Base-by-base conservation (phyloP, 768 basidiomycete genomes). In the Fibroporia radiculosa region DNA sequence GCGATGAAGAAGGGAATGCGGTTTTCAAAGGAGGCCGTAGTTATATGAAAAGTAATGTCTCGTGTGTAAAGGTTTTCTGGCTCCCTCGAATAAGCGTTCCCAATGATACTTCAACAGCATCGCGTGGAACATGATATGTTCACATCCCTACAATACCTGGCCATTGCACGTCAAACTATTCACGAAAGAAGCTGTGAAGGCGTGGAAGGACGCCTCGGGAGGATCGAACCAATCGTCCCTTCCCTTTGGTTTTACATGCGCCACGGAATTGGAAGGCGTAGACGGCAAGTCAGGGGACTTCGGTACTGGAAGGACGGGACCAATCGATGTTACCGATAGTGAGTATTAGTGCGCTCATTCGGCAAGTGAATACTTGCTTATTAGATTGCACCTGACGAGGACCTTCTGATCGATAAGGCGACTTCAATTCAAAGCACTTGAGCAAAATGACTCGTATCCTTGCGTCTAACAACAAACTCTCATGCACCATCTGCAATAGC, bases 121-220 rank as follows among this genome's bases (percentile, higher is more conserved):
- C 26, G 77, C 78, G 12, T 70, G 73, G 31, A 69, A 67, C 16
- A 84, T 90, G 78, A 62, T 90, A 11, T 66, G 73, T 1, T 67
- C 62, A 3, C 73, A 78, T 51, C 86, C 89, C 0, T 92, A 83
- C 61, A 74, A 69, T 48, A 72, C 72, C 16, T 82, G 83, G 77
- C 84, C 87, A 0, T 66, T 92, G 26, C 81, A 80, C 47, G 75
- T 88, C 52, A 84, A 83, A 53, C 59, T 90, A 5, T 92, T 90
- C 62, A 80, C 80, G 1, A 62, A 71, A 32, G 75, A 81, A 44
- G 82, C 80, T 11, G 67, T 70, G 16, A 69, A 69, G 44, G 58
- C 60, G 4, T 88, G 85, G 82, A 53, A 69, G 12, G 59, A 57
- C 12, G 65, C 69, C 8, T 47, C 51, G 3, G 43, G 41, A 29